Conservation (phyloP, 768 basidiomycete species). For the Postia placenta region DNA sequence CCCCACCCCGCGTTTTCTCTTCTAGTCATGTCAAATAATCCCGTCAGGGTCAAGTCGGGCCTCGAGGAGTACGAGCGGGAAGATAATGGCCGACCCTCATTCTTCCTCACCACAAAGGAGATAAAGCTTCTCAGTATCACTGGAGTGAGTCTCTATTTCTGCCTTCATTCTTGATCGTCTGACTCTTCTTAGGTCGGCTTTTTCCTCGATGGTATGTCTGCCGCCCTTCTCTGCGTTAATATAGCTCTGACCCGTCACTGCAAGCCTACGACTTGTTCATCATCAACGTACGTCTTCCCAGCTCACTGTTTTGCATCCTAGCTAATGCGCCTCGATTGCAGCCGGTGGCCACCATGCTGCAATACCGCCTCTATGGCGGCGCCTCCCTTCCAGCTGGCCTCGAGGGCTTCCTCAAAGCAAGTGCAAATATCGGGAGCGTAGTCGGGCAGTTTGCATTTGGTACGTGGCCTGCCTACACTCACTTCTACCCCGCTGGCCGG, state of each 20-base stretch:
- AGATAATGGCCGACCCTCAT: conserved; percentile 30
- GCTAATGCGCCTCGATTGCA: conserved; percentile 16
- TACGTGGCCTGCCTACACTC: no score
- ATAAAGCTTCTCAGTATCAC: conserved; percentile 57
- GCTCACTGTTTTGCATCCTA: neutral
- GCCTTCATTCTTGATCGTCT: neutral
- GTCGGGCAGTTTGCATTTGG: conserved; percentile 65
- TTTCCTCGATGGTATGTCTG: conserved; percentile 56
- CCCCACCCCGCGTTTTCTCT: no score
- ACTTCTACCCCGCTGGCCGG: no score
- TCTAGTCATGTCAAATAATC: neutral
- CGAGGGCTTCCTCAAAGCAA: conserved; percentile 59
- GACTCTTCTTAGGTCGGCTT: conserved; percentile 47
- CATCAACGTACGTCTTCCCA: conserved; percentile 45
- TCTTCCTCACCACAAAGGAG: conserved; percentile 38
- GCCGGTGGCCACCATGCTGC: conserved; percentile 65
- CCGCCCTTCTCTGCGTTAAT: neutral
- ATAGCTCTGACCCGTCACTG: conserved; percentile 1
- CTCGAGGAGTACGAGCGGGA: conserved; percentile 30
- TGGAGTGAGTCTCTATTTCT: conserved; percentile 36
- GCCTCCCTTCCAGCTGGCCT: conserved; percentile 43
- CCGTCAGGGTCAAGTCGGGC: conserved; percentile 11
- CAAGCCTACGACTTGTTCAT: conserved; percentile 67
- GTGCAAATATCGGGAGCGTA: conserved; percentile 68
- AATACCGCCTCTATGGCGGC: conserved; percentile 56